phyloP scores from a whole-genome alignment of 495 filamentous ascomycete genomes.

The Daldinia caldariorum region DNA sequence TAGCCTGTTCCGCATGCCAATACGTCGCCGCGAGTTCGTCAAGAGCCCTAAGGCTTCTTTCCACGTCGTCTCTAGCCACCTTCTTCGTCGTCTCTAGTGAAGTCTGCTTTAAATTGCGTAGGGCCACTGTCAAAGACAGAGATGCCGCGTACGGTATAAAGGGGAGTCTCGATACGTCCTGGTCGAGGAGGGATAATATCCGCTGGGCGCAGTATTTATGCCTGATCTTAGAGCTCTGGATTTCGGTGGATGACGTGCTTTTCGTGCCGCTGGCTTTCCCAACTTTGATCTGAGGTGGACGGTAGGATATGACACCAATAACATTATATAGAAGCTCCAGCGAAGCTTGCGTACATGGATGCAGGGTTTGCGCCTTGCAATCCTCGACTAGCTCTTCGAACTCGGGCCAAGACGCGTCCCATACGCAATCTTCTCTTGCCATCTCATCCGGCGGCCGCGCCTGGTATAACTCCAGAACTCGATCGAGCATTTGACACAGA shows the following conservation, averaged over 20 bases:
- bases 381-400: slow-evolving; percentile 64
- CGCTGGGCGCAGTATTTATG: slow-evolving; percentile 30
- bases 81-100: slow-evolving; percentile 61
- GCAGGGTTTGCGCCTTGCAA: slow-evolving; percentile 14
- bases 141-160: slow-evolving; percentile 68
- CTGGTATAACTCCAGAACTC: slow-evolving; percentile 68
- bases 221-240: slow-evolving; percentile 14
- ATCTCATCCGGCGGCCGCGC: slow-evolving; percentile 48
- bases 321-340: slow-evolving; percentile 26
- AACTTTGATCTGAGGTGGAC: slow-evolving; percentile 5
- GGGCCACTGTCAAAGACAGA: slow-evolving; percentile 65
- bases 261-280: background rate
- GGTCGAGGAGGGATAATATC: slow-evolving; percentile 13
- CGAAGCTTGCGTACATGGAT: slow-evolving; percentile 16
- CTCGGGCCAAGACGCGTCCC: slow-evolving; percentile 63
- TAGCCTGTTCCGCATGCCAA: slow-evolving; percentile 67
- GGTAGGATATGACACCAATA: slow-evolving; percentile 33
- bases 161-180: slow-evolving; percentile 50
- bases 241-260: background rate
- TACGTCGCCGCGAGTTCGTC: slow-evolving; percentile 60
- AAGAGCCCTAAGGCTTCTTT: slow-evolving; percentile 60
- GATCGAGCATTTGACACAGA: slow-evolving; percentile 58
- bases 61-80: slow-evolving; percentile 63
- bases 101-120: slow-evolving; percentile 66
- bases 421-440: slow-evolving; percentile 48